phyloP scores from a whole-genome alignment of 305 asterid genomes.

The Fraxinus baroniana region DNA sequence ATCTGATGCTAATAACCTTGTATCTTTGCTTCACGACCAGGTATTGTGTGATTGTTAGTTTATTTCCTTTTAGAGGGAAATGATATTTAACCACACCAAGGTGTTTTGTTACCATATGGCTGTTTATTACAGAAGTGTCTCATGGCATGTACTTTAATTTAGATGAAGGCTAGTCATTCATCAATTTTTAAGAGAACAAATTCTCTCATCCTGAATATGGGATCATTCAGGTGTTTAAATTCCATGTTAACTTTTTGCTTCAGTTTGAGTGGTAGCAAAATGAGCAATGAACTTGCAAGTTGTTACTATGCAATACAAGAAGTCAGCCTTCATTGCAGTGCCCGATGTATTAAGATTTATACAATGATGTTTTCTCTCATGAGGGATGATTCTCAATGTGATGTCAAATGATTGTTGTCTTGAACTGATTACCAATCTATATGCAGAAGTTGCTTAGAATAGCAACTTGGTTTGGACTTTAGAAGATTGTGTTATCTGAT shows the following conservation, averaged over 20 bases:
- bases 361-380: not conserved
- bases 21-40: slow-evolving; percentile 87
- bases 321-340: not conserved
- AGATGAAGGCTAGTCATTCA: slow-evolving; percentile 6
- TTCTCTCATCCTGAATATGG: slow-evolving; percentile 18
- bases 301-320: not conserved
- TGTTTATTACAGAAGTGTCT: not conserved
- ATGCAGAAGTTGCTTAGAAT: slow-evolving; percentile 14
- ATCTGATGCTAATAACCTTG: slow-evolving; percentile 68
- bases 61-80: slow-evolving; percentile 16
- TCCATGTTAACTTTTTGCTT: slow-evolving; percentile 5
- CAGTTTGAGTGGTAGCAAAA: not conserved
- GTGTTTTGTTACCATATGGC: slow-evolving; percentile 15
- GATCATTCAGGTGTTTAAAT: not conserved
- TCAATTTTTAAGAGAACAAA: slow-evolving; percentile 8
- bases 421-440: not conserved
- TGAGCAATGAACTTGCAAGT: not conserved
- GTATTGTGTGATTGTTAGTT: slow-evolving; percentile 39
- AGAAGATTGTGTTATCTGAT: not conserved
- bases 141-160: slow-evolving; percentile 4
- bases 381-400: not conserved
- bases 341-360: not conserved
- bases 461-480: not conserved
- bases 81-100: slow-evolving; percentile 16
- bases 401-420: not conserved